Percentiles rank a stretch among this genome's conserved stretches.
Evolutionary conservation across 129 eudicot genomes (phyloP).

Genomic region (Tagetes patula): DNA sequence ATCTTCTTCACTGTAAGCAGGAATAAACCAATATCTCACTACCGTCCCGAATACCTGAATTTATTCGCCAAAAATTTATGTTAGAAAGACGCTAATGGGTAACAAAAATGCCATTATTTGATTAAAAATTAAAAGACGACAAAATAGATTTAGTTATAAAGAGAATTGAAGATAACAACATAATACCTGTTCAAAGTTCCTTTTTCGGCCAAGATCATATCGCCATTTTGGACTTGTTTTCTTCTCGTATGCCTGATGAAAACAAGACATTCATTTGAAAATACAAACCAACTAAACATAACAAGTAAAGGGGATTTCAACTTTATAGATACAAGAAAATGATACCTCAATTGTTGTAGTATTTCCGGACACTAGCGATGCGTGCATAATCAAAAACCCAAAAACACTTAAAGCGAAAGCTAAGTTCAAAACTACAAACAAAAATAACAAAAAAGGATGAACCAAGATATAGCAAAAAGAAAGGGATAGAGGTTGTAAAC

Average conservation of each 20-base stretch:
- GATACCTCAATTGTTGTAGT: slow-evolving; percentile 92
- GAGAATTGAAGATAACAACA: background rate
- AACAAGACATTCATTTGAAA: background rate
- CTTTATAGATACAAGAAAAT: background rate
- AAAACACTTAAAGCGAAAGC: slow-evolving; percentile 90
- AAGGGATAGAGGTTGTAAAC: background rate
- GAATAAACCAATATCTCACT: slow-evolving; percentile 71
- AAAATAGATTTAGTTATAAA: background rate
- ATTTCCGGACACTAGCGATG: slow-evolving; percentile 75
- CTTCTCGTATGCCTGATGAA: slow-evolving; percentile 83
- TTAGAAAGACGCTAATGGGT: background rate
- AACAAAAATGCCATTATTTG: background rate
- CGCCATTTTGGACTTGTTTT: slow-evolving; percentile 87
- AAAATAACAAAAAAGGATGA: background rate
- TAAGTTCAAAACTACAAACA: slow-evolving; percentile 63
- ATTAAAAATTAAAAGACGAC: background rate
- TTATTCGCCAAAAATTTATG: slow-evolving; percentile 17
- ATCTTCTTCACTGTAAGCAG: slow-evolving; percentile 82
- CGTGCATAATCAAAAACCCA: slow-evolving; percentile 90
- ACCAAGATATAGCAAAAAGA: background rate
- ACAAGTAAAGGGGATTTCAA: slow-evolving; percentile 1
- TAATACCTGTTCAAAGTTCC: slow-evolving; percentile 85
- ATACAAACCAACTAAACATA: background rate
- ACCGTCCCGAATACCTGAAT: slow-evolving; percentile 77
- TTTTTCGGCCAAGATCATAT: slow-evolving; percentile 87